Conservation (phyloP, 257 asterid species). For the Linderniella brevidens region DNA sequence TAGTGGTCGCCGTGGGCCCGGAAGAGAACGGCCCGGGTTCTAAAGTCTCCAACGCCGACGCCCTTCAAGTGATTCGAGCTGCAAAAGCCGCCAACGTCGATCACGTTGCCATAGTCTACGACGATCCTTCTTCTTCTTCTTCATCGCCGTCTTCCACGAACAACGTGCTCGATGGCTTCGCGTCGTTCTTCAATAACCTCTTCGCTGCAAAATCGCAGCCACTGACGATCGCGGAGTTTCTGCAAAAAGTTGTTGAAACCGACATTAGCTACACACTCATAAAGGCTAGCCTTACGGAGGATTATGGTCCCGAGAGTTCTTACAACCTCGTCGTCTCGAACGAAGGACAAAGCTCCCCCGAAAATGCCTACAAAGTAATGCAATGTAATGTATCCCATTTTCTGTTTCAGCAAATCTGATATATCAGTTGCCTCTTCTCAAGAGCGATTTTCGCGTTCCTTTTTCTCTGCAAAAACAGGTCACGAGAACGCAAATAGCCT, state of each 20-base stretch:
- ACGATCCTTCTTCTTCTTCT: constrained; percentile 27
- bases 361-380: constrained; percentile 90
- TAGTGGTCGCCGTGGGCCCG: constrained; percentile 68
- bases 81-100: constrained; percentile 75
- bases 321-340: constrained; percentile 57
- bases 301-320: constrained; percentile 61
- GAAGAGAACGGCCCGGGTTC: constrained; percentile 54
- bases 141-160: constrained; percentile 30
- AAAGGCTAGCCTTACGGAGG: constrained; percentile 58
- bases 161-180: constrained; percentile 68
- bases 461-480: constrained; percentile 27
- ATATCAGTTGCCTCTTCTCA: neutral
- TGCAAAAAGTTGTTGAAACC: constrained; percentile 51
- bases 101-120: constrained; percentile 70
- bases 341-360: constrained; percentile 42
- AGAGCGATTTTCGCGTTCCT: neutral
- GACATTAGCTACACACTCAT: constrained; percentile 72
- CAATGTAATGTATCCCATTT: constrained; percentile 89
- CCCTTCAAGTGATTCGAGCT: constrained; percentile 66
- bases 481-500: constrained; percentile 60
- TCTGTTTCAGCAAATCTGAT: constrained; percentile 8
- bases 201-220: constrained; percentile 58
- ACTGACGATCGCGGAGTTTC: constrained; percentile 42
- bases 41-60: constrained; percentile 51
- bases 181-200: constrained; percentile 68